Evolutionary conservation across 2,329 filamentous ascomycete genomes (phyloP), one percentile per base, ranked within the genome.

Genomic region (Pseudopyricularia javanii): DNA sequence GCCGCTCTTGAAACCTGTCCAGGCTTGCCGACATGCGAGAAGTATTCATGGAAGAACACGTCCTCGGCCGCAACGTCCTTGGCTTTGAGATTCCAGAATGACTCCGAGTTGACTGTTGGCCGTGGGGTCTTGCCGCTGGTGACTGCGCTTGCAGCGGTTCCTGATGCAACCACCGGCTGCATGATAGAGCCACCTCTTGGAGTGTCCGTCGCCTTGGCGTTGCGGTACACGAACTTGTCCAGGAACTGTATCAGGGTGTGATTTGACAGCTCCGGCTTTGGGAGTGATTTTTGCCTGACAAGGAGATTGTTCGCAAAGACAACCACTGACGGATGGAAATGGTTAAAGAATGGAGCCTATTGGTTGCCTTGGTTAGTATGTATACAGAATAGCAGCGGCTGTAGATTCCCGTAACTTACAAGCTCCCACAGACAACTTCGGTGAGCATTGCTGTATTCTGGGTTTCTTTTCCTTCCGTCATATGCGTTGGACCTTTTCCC

Each of bases 1-100:
- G 72, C 72, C 61, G 75, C 73, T 60, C 76, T 75, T 61, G 74
- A 76, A 59, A 74, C 70, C 64, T 85, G 79, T 54, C 66, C 65
- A 50, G 75, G 71, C 67, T 83, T 89, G 57, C 82, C 82, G 53
- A 87, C 70, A 56, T 84, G 80, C 55, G 81, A 84, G 70, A 98
- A 98, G 79, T 98, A 98, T 59, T 89, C 84, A 68, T 98, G 93
- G 80, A 98, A 98, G 80, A 98, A 98, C 37, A 90, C 87, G 64
- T 98, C 93, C 59, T 98, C 91, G 1, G 83, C 88, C 3, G 86
- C 83, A 47, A 98, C 85, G 52, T 97, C 84, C 57, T 89, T 84
- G n/a, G 79, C 76, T 71, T 89, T 91, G 79, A 88, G 89, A 62
- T 84, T 85, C 88, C 90, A 95, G 75, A 98, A 98, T 3, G 81